Percentiles rank a stretch among this genome's conserved stretches.
Evolutionary conservation across 495 filamentous ascomycete species (phyloP).

Genomic region (Aspergillus leporis): DNA sequence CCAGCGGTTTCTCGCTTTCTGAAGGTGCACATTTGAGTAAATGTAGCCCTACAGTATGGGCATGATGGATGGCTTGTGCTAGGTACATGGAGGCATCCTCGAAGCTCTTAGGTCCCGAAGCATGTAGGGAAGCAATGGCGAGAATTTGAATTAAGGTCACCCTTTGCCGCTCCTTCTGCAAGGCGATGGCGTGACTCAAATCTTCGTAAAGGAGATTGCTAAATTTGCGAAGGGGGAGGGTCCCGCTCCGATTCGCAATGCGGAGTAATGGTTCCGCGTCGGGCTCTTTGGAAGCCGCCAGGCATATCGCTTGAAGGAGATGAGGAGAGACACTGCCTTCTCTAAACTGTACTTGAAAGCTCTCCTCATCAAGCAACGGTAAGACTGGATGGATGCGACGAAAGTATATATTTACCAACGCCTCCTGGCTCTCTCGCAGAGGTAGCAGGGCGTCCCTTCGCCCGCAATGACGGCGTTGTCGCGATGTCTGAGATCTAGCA

Average conservation of each 20-base stretch:
- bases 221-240: slow-evolving; percentile 26
- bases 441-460: slow-evolving; percentile 14
- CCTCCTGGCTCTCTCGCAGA: slow-evolving; percentile 20
- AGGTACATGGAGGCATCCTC: slow-evolving; percentile 37
- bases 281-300: slow-evolving; percentile 37
- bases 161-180: slow-evolving; percentile 28
- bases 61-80: slow-evolving; percentile 48
- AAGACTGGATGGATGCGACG: slow-evolving; percentile 26
- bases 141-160: slow-evolving; percentile 35
- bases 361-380: slow-evolving; percentile 32
- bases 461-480: not conserved
- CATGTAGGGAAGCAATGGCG: slow-evolving; percentile 36
- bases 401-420: slow-evolving; percentile 27
- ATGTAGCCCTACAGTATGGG: slow-evolving; percentile 62
- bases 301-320: slow-evolving; percentile 33
- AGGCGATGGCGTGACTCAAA: slow-evolving; percentile 11
- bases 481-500: not conserved
- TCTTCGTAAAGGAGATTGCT: slow-evolving; percentile 24
- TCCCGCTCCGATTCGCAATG: slow-evolving; percentile 15
- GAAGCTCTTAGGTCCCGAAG: slow-evolving; percentile 31
- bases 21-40: slow-evolving; percentile 30
- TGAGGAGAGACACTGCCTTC: slow-evolving; percentile 18
- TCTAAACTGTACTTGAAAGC: slow-evolving; percentile 17
- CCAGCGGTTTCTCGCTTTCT: slow-evolving; percentile 22
- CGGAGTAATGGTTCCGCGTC: slow-evolving; percentile 25